Evolutionary conservation across 2,329 filamentous ascomycete species (phyloP), one percentile per base, ranked within the genome.

Genomic region (Aspergillus sojae): DNA sequence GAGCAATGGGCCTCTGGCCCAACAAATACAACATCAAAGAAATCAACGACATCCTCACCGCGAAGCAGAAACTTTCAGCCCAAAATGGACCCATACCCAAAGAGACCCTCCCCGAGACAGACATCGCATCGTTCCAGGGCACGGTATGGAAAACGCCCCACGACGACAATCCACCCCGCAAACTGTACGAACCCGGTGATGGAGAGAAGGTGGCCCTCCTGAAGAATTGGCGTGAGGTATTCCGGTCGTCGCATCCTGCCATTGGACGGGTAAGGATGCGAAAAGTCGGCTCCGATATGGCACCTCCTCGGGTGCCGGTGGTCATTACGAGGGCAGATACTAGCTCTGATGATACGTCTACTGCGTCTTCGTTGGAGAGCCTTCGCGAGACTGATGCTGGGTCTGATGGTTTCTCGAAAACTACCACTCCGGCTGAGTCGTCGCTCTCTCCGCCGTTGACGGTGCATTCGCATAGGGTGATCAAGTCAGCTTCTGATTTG

Each of bases 211-310:
- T 83, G 0, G 75, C 81, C 2, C 64, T 83, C 21, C 71, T 83
- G 55, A 77, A 79, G 65, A 79, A 83, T 67, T 83, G 81, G 80
- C 74, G 79, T 23, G 78, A 82, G 61, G 67, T 81, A 3, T 82
- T 83, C 65, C 75, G 77, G 46, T 67, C 73, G 16, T 71, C 74
- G 0, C 72, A 78, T 58, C 76, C 75, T 6, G 69, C 70, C 21
- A 70, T 72, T 54, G 72, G 72, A 6, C 62, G 68, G 0, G 28
- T 70, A 57, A 68, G 70, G 32, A 68, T 67, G 39, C 59, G 64
- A 30, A 61, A 70, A 65, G 57, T 30, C 5, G 30, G 34, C 16
- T 53, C 48, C 2, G 67, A 62, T 16, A 67, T 67, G 46, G 52
- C n/a, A 5, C 52, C 32, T 1, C 52, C 52, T 23, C 30, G 32